Base-by-base conservation (phyloP, 2,329 filamentous ascomycete species). In the Lithohypha guttulata region DNA sequence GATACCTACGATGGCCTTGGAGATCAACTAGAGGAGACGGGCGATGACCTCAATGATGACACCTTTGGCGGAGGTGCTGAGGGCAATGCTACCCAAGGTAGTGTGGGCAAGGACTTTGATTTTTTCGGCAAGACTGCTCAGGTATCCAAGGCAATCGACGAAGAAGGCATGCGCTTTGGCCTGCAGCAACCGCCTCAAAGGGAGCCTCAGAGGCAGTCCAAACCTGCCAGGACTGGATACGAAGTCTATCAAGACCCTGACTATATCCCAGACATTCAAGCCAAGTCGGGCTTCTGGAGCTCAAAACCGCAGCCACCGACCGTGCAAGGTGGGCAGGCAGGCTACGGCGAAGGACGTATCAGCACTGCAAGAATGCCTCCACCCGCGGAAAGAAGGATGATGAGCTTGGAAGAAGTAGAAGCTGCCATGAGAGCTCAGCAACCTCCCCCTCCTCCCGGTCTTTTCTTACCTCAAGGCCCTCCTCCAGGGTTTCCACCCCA, bases 351-450 rank as follows among this genome's bases (percentile, higher is more conserved):
- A 15, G 27, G 8, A 8, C 42, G 47, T 11, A 44, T 51, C 38
- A 51, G 45, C 27, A 51, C 47, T 10, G 47, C 43, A 21, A 41
- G 45, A 49, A 46, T 50, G 29, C 42, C 51, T 15, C 46, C 43
- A 51, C 41, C 51, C 32, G 51, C 55, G n/a, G 52, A 53, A 15
- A 22, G 23, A 28, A 77, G 78, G 54, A 80, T 95, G 64, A 79
- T 98, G 81, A 96, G 85, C 53, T 61, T 98, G 54, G 91, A 96
- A 58, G 91, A 98, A 64, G 87, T 98, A 14, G 91, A 98, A 64
- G 89, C 89, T 39, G 79, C 85, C 48, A 87, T 98, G 80, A 77
- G 83, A 44, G 70, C 74, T 22, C 80, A 87, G 50, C 64, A 75
- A 38, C 18, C 53, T 51, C 10, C 47, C 46, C 46, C 10, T 43